Evolutionary conservation across 257 asterid genomes (phyloP), one percentile per base, ranked within the genome.

Genomic region (Solanum lycopersicoides): DNA sequence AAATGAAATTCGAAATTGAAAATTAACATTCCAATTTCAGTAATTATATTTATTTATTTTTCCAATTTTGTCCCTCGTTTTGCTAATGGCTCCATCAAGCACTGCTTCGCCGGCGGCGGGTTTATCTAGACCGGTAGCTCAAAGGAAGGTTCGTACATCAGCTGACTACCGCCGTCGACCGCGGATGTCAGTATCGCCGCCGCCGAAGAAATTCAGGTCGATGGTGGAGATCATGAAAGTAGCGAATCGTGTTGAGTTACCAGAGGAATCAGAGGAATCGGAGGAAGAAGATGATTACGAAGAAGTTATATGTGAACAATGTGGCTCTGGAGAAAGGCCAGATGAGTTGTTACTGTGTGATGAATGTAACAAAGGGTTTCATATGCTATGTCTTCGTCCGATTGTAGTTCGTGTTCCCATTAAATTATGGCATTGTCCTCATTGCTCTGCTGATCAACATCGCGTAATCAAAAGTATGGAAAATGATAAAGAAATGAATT

Each of bases 301-400:
- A 13, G 89, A 10, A 18, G 91, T 39, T 30, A 88, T 84, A 37
- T 96, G 98, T 86, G 92, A 92, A 89, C 93, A 93, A 94, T 96
- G 98, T 89, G 96, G 95, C 86, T 93, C 91, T 66, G 98, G 96
- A 4, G 94, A 96, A 80, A 89, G 89, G 65, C 94, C 59, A 35
- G 96, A 95, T 7, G 93, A 94, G 94, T 87, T 95, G 63, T 83
- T 96, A 32, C 77, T 96, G 42, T 96, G 99, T 86, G 99, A 96
- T n/a, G 88, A 88, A 83, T 96, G 99, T 71, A 93, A 93, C 72
- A 92, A 87, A 87, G 98, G 98, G 6, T 93, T 88, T 69, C 99
- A 96, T 82, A 92, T 95, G 98, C 87, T 91, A 28, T 96, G 99
- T 83, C 88, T 91, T 68, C 92, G 98, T 88, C 99, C 99, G 1